Evolutionary conservation across 768 basidiomycete species (phyloP).

Genomic region (Fistulinella prunicolor): DNA sequence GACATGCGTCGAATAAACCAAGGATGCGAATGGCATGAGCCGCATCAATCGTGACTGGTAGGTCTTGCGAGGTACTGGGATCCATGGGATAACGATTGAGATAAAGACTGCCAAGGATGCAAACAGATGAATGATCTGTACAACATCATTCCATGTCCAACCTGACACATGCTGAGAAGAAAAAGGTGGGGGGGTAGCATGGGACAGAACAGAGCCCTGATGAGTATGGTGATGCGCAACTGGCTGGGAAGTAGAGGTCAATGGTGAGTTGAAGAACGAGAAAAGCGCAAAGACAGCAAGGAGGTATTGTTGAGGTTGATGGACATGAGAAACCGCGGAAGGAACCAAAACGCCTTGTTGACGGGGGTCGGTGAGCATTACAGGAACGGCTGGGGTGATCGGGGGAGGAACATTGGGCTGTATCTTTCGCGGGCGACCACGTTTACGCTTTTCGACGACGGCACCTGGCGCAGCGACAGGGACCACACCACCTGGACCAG

Average conservation of each 20-base stretch:
- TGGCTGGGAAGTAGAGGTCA: slow-evolving; percentile 43
- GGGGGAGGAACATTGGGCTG: slow-evolving; percentile 44
- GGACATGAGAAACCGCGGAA: slow-evolving; percentile 9
- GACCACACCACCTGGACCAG: slow-evolving; percentile 18
- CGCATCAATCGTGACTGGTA: slow-evolving; percentile 23
- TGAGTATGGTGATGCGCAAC: slow-evolving; percentile 45
- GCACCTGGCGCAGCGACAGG: slow-evolving; percentile 30
- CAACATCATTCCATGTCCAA: slow-evolving; percentile 50
- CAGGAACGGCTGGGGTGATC: slow-evolving; percentile 23
- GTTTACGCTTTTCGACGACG: slow-evolving; percentile 75
- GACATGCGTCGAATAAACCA: slow-evolving; percentile 5
- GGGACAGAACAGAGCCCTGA: slow-evolving; percentile 55
- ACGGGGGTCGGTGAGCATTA: slow-evolving; percentile 14
- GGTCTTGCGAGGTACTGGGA: slow-evolving; percentile 30
- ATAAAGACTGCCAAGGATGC: slow-evolving; percentile 63
- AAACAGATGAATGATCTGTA: slow-evolving; percentile 64
- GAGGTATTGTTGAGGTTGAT: slow-evolving; percentile 57
- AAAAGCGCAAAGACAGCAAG: slow-evolving; percentile 82
- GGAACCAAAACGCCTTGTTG: slow-evolving; percentile 15
- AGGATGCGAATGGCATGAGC: slow-evolving; percentile 25
- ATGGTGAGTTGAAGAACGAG: slow-evolving; percentile 79
- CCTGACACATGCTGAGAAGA: slow-evolving; percentile 14
- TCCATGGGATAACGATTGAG: slow-evolving; percentile 50
- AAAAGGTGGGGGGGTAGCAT: slow-evolving; percentile 24
- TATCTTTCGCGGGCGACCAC: slow-evolving; percentile 78